Percentiles rank a stretch among this genome's conserved stretches.
phyloP scores from a whole-genome alignment of 1,284 basidiomycete genomes.

The Cryptococcus sp. region DNA sequence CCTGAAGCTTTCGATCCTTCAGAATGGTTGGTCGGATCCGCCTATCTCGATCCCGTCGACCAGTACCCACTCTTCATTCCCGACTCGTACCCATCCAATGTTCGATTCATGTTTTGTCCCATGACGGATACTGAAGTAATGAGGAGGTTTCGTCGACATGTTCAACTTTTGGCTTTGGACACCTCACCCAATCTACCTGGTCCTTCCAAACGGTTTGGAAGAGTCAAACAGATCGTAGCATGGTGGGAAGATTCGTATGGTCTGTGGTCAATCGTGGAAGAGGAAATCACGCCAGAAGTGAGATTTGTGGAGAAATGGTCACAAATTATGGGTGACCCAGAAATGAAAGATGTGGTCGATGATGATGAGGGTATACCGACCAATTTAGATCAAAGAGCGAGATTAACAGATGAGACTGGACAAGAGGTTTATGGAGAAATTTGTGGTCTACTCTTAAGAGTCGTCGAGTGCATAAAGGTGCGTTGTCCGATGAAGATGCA shows the following conservation, averaged over 20 bases:
- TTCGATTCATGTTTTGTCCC: slow-evolving; percentile 4
- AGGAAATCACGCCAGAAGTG: neutral
- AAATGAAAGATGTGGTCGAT: slow-evolving; percentile 8
- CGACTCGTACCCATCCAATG: neutral
- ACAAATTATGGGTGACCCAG: slow-evolving; percentile 4
- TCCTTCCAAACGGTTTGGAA: neutral
- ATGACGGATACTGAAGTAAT: neutral
- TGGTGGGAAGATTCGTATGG: slow-evolving; percentile 37
- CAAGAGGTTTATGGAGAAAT: slow-evolving; percentile 13
- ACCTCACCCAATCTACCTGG: slow-evolving; percentile 6
- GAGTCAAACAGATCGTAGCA: slow-evolving; percentile 12
- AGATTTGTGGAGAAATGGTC: slow-evolving; percentile 12
- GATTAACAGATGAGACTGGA: neutral
- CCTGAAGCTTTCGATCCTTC: neutral
- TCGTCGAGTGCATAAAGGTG: slow-evolving; percentile 21
- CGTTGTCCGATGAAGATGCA: neutral
- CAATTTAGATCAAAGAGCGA: neutral
- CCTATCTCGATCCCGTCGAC: slow-evolving; percentile 4
- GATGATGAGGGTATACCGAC: neutral
- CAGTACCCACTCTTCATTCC: slow-evolving; percentile 11
- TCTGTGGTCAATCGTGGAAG: slow-evolving; percentile 20
- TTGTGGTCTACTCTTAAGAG: slow-evolving; percentile 21
- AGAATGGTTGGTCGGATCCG: slow-evolving; percentile 6
- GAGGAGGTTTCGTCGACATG: slow-evolving; percentile 19
- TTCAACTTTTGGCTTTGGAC: slow-evolving; percentile 23